Conservation (phyloP, 2,329 filamentous ascomycete species). For the Aspergillus vadensis region DNA sequence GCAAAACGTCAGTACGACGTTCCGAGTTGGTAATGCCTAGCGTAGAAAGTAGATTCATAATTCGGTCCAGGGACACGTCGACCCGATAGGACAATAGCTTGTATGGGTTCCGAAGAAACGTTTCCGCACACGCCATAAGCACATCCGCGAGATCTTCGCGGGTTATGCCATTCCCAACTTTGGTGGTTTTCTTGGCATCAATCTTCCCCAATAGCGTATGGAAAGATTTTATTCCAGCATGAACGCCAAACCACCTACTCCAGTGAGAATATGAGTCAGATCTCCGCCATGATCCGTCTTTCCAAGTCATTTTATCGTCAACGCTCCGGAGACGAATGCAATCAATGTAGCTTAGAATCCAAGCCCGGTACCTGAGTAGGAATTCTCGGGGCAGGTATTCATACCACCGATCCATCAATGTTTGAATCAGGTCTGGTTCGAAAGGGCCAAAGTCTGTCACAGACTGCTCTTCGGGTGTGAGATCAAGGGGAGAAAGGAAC, state of each 20-base stretch:
- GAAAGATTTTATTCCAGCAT: background rate
- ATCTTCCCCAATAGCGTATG: background rate
- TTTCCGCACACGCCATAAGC: background rate
- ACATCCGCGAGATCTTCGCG: background rate
- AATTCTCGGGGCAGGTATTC: background rate
- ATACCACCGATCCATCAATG: background rate
- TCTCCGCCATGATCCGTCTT: background rate
- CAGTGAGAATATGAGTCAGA: background rate
- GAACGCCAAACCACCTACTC: background rate
- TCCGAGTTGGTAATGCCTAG: background rate
- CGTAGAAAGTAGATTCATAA: background rate
- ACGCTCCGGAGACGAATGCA: background rate
- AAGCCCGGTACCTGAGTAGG: background rate
- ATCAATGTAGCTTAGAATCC: background rate
- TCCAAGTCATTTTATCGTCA: background rate
- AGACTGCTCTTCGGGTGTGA: background rate
- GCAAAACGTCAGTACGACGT: background rate
- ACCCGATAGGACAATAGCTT: background rate
- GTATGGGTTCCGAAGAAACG: background rate
- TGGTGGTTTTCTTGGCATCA: background rate
- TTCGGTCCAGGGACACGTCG: background rate
- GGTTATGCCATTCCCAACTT: background rate
- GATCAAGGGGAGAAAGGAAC: background rate
- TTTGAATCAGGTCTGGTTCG: background rate
- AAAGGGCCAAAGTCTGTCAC: background rate